phyloP scores from a whole-genome alignment of 2,329 filamentous ascomycete genomes.

The Elsinoe perseae region DNA sequence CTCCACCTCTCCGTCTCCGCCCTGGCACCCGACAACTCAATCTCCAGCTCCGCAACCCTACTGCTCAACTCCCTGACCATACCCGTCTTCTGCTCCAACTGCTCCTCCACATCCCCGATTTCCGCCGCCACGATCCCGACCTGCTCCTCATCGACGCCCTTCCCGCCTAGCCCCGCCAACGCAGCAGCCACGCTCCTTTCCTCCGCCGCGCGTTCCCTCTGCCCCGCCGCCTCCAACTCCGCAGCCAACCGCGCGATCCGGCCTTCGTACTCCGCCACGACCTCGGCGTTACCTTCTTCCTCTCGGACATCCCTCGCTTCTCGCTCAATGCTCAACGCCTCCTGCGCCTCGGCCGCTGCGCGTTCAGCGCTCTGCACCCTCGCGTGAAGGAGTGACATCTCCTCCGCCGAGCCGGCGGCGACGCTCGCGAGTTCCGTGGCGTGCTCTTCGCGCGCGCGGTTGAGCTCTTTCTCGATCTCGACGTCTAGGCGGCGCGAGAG shows the following conservation, averaged over 20 bases:
- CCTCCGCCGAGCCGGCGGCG: neutral
- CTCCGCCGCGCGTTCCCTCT: neutral
- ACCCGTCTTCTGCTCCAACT: constrained; percentile 9
- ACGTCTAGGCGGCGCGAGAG: neutral
- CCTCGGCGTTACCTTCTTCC: neutral
- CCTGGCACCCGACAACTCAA: neutral
- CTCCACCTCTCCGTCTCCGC: constrained; percentile 7
- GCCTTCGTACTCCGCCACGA: neutral
- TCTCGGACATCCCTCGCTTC: neutral
- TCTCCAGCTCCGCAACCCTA: constrained; percentile 12
- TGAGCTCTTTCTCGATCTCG: neutral
- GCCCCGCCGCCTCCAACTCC: neutral
- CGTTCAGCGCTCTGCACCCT: neutral
- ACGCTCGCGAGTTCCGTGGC: constrained; percentile 8
- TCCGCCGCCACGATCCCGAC: neutral
- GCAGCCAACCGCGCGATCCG: neutral
- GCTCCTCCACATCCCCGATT: constrained; percentile 14
- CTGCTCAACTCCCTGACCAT: constrained; percentile 13
- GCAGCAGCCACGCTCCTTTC: constrained; percentile 3
- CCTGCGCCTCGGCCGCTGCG: neutral
- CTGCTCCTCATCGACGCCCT: constrained; percentile 1
- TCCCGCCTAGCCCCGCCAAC: neutral
- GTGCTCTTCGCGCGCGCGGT: neutral
- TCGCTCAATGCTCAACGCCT: neutral
- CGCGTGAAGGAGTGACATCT: neutral